Evolutionary conservation across 345 rosid genomes (phyloP).

Genomic region (Rhodamnia argentea): DNA sequence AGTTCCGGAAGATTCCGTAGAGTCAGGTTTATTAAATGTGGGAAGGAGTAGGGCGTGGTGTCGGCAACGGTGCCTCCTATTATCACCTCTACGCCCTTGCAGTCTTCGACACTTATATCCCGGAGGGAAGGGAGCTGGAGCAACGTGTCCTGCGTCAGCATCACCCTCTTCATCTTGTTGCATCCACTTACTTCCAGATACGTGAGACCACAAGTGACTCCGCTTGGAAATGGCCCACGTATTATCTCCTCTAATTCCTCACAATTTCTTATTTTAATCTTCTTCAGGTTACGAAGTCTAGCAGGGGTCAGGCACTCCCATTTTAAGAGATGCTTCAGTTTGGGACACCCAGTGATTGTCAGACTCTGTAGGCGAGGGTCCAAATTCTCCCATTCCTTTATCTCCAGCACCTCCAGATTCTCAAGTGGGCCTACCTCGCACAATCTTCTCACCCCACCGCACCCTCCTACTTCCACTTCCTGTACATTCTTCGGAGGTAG

Average conservation of each 20-base stretch:
- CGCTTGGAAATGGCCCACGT: not conserved
- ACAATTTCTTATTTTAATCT: not conserved
- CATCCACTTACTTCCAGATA: rapidly evolving
- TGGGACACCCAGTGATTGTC: rapidly evolving
- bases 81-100: not conserved
- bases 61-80: rapidly evolving
- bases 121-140: not conserved
- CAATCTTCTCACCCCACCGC: not conserved
- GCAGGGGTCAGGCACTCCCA: not conserved
- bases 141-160: not conserved
- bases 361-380: rapidly evolving
- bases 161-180: not conserved
- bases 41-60: rapidly evolving
- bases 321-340: not conserved
- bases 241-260: conserved; percentile 5
- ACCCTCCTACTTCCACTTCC: rapidly evolving
- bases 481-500: rapidly evolving
- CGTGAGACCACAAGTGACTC: not conserved
- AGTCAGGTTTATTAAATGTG: rapidly evolving
- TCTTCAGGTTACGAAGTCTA: conserved; percentile 5
- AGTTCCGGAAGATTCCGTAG: not conserved
- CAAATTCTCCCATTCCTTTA: too few relatives aligned
- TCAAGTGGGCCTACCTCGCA: not conserved
- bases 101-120: rapidly evolving
- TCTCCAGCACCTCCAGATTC: not conserved